A percentile compares a stretch with the other conserved stretches of the same genome.
These are phyloP conservation scores for Picea engelmannii DNA, from an alignment of 83 land plant genomes.

Conservation along the genomic window DNA sequence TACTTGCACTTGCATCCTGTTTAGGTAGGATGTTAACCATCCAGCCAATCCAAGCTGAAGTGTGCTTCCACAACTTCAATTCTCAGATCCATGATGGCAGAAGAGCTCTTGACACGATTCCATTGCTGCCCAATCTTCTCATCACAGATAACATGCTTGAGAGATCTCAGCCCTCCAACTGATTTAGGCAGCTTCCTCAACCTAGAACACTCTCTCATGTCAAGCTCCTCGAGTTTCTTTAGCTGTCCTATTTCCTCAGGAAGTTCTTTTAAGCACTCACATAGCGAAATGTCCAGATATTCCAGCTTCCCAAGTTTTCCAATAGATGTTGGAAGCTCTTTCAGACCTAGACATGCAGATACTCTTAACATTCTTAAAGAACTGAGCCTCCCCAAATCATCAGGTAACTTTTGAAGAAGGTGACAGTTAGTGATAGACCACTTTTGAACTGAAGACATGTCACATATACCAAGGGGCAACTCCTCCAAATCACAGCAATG, in stretches of 20 bases:
- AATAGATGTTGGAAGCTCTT: constrained; percentile 43
- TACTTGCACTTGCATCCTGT: too few species aligned
- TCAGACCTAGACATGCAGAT: constrained; percentile 42
- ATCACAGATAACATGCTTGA: constrained; percentile 54
- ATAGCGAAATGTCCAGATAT: constrained; percentile 60
- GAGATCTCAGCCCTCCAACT: constrained; percentile 13
- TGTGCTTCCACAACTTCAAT: constrained; percentile 1
- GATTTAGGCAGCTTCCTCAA: constrained; percentile 41
- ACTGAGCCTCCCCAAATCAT: constrained; percentile 31
- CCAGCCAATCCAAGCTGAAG: neutral
- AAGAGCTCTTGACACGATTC: constrained; percentile 1
- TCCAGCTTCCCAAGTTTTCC: constrained; percentile 30
- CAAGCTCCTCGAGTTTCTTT: constrained; percentile 45
- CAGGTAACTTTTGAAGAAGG: constrained; percentile 37
- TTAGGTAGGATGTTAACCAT: neutral
- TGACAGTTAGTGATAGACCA: constrained; percentile 55
- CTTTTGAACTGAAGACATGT: constrained; percentile 23
- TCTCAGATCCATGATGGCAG: neutral
- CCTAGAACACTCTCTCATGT: constrained; percentile 61
- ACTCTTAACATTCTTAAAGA: constrained; percentile 41
- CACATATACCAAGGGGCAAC: constrained; percentile 43
- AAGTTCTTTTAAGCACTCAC: constrained; percentile 36
- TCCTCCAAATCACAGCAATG: constrained; percentile 41
- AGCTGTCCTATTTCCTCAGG: constrained; percentile 48
- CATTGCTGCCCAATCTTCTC: constrained; percentile 48